Evolutionary conservation across 2,329 filamentous ascomycete species (phyloP).

Genomic region (Neocucurbitaria cava): DNA sequence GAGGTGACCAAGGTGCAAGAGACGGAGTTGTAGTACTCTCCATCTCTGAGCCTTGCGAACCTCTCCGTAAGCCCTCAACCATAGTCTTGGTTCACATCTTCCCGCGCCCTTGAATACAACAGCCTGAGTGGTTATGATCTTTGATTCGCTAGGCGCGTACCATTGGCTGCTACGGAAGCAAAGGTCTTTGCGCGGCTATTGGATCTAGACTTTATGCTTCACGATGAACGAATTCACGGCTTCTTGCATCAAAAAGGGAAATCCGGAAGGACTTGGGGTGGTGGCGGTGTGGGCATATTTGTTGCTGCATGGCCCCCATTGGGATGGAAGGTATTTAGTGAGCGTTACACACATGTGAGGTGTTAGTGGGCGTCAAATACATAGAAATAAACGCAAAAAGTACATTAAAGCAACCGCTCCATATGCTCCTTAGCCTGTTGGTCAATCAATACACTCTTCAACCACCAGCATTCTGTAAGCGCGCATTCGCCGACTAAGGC

Average conservation of each 20-base stretch:
- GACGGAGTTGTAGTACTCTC: constrained; percentile 27
- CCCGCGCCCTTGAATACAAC: neutral
- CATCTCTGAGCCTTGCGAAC: constrained; percentile 8
- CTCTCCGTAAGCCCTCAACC: neutral
- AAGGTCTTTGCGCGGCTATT: constrained; percentile 1
- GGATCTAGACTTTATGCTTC: constrained; percentile 4
- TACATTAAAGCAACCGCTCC: no score
- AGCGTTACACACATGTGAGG: neutral
- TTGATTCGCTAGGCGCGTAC: neutral
- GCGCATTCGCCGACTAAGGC: no score
- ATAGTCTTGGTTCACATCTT: neutral
- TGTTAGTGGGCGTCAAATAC: neutral
- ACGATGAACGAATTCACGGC: constrained; percentile 7
- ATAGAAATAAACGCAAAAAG: neutral
- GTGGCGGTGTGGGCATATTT: neutral
- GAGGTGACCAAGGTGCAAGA: constrained; percentile 31
- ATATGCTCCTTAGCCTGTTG: no score
- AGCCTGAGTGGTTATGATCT: neutral
- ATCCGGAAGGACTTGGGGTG: neutral
- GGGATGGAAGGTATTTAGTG: neutral
- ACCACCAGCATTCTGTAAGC: no score
- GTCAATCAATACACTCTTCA: no score
- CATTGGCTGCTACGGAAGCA: neutral
- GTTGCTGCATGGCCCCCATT: constrained; percentile 1
- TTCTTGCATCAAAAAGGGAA: neutral